Evolutionary conservation across 2,329 filamentous ascomycete species (phyloP), one percentile per base, ranked within the genome.

Genomic region (Aureobasidium zeae): DNA sequence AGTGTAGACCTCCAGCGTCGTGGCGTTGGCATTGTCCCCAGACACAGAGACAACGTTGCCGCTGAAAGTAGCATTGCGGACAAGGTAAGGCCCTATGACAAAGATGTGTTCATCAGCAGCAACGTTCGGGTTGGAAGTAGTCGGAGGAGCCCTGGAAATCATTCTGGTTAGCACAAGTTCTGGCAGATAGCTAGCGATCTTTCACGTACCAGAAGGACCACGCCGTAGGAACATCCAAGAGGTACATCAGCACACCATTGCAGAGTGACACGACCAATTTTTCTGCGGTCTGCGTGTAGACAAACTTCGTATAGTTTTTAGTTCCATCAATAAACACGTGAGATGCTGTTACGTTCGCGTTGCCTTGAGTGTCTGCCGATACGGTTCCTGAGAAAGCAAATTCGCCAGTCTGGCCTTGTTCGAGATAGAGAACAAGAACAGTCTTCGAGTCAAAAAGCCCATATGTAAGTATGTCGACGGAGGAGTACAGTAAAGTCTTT

Each of bases 141-240:
- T 60, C 1, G 68, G 60, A 3, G 73, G 68, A 2, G 73, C 73
- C n/a, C n/a, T n/a, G n/a, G n/a, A n/a, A n/a, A n/a, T n/a, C n/a
- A n/a, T n/a, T n/a, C n/a, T n/a, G n/a, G n/a, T n/a, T n/a, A n/a
- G n/a, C n/a, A n/a, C n/a, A n/a, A n/a, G n/a, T n/a, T n/a, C n/a
- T n/a, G n/a, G n/a, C n/a, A n/a, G n/a, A n/a, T n/a, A n/a, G n/a
- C n/a, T n/a, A n/a, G n/a, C n/a, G n/a, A n/a, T n/a, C n/a, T n/a
- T n/a, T n/a, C n/a, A n/a, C n/a, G n/a, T n/a, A n/a, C 60, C 71
- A 77, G 53, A 77, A 74, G 5, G 68, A 70, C 68, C 71, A 77
- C 1, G 72, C 74, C 0, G 72, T 67, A 9, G 65, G 55, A 16
- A 69, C 64, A 31, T 77, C 73, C 3, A 77, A 62, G 4, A 78